phyloP scores from a whole-genome alignment of 345 rosid species.

The Gossypium stocksii region DNA sequence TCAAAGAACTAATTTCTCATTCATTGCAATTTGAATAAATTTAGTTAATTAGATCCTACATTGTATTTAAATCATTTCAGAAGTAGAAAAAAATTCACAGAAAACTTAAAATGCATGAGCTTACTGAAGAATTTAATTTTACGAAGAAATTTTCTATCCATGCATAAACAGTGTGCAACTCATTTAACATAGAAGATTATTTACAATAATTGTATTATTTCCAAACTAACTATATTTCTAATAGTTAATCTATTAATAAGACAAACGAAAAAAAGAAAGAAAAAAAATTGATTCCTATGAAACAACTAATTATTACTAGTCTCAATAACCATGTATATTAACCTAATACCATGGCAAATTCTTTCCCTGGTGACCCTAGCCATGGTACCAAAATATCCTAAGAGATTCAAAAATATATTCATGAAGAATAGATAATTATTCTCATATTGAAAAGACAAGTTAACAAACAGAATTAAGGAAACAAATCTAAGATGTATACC shows the following conservation, averaged over 20 bases:
- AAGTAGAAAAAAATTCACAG: not conserved
- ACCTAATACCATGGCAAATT: not conserved
- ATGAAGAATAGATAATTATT: not conserved
- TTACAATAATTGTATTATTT: not conserved
- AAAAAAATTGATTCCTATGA: not conserved
- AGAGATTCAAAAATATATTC: not conserved
- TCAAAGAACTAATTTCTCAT: not conserved
- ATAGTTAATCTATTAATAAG: not conserved
- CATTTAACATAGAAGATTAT: not conserved
- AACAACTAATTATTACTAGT: not conserved
- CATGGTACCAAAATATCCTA: not conserved
- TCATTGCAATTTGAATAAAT: not conserved
- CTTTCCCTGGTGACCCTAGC: not conserved
- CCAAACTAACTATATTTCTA: not conserved
- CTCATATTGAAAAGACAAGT: not conserved
- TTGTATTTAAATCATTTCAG: not conserved
- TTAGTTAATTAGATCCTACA: not conserved
- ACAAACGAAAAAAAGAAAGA: not conserved
- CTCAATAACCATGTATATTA: not conserved
- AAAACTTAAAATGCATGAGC: not conserved
- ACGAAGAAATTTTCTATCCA: not conserved
- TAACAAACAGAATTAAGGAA: not conserved
- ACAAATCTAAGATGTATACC: conserved; percentile 37
- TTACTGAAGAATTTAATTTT: not conserved
- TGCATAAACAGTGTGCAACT: not conserved